Conservation (phyloP, 768 basidiomycete genomes). For the Suillus sp. region DNA sequence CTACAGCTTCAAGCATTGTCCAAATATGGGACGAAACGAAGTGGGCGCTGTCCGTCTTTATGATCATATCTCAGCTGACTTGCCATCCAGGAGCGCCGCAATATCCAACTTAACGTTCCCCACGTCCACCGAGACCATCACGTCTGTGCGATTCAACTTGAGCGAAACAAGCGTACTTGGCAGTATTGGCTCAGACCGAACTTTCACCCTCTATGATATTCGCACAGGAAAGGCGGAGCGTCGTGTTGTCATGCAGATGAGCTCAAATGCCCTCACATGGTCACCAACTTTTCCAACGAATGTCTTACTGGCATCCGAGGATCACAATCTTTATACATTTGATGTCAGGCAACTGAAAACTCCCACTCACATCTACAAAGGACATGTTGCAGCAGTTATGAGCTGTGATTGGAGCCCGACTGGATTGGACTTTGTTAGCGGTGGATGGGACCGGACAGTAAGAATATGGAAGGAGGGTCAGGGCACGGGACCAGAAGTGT, state of each 20-base stretch:
- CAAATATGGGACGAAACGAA: constrained; percentile 99
- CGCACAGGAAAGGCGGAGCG: constrained; percentile 96
- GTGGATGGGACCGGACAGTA: constrained; percentile 94
- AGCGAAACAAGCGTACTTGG: constrained; percentile 95
- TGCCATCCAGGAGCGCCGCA: constrained; percentile 65
- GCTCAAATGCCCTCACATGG: constrained; percentile 89
- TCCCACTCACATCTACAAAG: constrained; percentile 95
- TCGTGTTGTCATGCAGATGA: constrained; percentile 92
- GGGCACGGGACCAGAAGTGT: constrained; percentile 83
- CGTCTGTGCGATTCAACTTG: constrained; percentile 88
- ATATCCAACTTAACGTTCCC: constrained; percentile 88
- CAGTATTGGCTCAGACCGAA: constrained; percentile 91
- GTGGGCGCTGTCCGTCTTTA: constrained; percentile 42
- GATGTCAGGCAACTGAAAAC: constrained; percentile 83
- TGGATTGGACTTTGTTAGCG: constrained; percentile 92
- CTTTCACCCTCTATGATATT: constrained; percentile 95
- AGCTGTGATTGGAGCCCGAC: constrained; percentile 98
- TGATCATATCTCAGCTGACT: constrained; percentile 10
- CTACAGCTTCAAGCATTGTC: constrained; percentile 89
- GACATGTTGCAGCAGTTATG: constrained; percentile 96
- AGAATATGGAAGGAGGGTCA: constrained; percentile 89
- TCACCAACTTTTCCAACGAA: constrained; percentile 94
- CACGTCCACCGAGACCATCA: constrained; percentile 85
- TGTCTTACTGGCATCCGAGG: constrained; percentile 94
- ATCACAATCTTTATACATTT: constrained; percentile 98